A percentile compares a stretch with the other conserved stretches of the same genome.
phyloP scores from a whole-genome alignment of 2,329 filamentous ascomycete genomes.

The Ascochyta viciae-villosae region DNA sequence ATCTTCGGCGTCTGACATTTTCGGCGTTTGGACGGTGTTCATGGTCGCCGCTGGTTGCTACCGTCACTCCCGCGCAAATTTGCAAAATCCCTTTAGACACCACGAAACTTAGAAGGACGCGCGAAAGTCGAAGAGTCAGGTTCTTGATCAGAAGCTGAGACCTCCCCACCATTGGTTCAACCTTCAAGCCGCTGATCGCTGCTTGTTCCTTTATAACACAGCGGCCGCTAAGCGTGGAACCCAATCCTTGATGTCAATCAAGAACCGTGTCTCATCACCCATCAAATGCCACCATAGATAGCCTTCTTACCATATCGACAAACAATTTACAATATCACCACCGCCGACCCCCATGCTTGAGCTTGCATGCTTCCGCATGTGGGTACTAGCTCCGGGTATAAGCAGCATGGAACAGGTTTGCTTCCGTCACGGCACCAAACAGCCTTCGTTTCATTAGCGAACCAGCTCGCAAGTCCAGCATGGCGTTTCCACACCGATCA shows the following conservation, averaged over 20 bases:
- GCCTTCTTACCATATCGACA: no score
- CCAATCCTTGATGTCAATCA: not conserved
- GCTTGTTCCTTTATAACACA: not conserved
- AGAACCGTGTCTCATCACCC: not conserved
- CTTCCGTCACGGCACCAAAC: slow-evolving; percentile 12
- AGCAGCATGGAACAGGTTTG: not conserved
- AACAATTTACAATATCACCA: not conserved
- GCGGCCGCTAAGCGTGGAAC: not conserved
- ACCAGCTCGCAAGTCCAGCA: not conserved
- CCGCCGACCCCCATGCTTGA: not conserved
- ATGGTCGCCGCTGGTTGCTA: not conserved
- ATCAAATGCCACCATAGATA: not conserved
- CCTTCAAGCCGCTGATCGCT: not conserved
- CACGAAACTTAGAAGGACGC: no score
- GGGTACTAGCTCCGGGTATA: slow-evolving; percentile 9
- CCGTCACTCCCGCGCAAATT: not conserved
- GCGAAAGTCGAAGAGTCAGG: not conserved
- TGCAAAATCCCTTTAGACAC: not conserved
- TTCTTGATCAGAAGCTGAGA: not conserved
- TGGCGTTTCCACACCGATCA: not conserved
- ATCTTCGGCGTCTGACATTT: not conserved
- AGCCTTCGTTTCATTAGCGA: slow-evolving; percentile 4
- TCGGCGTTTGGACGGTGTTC: not conserved
- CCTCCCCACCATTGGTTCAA: not conserved
- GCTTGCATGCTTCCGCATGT: slow-evolving; percentile 15